Conservation (phyloP, 345 rosid species). For the Acer campestre region DNA sequence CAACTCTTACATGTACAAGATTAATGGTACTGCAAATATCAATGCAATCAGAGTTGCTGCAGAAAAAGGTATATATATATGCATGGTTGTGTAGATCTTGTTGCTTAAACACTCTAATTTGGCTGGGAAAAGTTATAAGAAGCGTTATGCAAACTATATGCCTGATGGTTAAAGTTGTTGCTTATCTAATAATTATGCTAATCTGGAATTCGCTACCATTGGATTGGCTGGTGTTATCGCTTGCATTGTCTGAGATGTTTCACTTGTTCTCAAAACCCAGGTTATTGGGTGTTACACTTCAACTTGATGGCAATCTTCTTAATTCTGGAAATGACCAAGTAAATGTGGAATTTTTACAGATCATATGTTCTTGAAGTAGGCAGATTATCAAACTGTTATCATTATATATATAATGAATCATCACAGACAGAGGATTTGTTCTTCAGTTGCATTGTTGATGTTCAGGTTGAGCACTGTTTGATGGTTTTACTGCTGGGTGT, state of each 20-base stretch:
- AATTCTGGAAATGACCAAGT: background rate
- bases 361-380: background rate
- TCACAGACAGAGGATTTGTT: background rate
- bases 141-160: background rate
- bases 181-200: background rate
- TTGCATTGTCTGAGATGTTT: background rate
- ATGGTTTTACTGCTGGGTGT: background rate
- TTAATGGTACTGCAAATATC: conserved; percentile 94
- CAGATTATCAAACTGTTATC: background rate
- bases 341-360: background rate
- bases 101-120: background rate
- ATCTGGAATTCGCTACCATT: background rate
- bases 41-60: conserved; percentile 92
- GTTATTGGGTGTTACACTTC: background rate
- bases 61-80: conserved; percentile 63
- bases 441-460: too few relatives aligned
- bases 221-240: background rate
- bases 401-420: background rate
- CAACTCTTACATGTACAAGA: conserved; percentile 89
- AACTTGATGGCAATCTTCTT: background rate
- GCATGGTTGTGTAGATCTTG: background rate
- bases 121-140: background rate
- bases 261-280: background rate
- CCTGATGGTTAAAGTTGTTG: background rate
- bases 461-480: too few relatives aligned